Evolutionary conservation across 345 rosid species (phyloP).

Genomic region (Aquilaria sinensis): DNA sequence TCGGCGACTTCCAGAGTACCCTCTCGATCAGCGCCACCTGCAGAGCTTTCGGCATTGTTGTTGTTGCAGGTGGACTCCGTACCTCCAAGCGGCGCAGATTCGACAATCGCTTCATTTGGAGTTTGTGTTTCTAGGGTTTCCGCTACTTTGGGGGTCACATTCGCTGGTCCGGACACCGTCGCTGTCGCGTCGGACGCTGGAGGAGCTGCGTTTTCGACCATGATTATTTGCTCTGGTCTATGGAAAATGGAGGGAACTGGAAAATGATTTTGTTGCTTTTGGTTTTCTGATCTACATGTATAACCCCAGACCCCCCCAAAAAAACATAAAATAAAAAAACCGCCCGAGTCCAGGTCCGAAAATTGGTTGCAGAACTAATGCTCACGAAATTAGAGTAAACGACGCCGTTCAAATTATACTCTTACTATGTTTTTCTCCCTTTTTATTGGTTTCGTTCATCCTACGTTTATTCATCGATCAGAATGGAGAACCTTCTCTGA

Average conservation of each 20-base stretch:
- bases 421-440: no score
- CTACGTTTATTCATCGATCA: no score
- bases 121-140: conserved; percentile 29
- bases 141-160: not conserved
- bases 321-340: conserved; percentile 1
- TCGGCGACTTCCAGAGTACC: conserved; percentile 57
- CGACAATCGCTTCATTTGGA: conserved; percentile 43
- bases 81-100: conserved; percentile 37
- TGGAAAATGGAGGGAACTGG: not conserved
- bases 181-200: conserved; percentile 19
- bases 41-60: conserved; percentile 40
- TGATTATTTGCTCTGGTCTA: conserved; percentile 1
- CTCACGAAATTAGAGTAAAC: no score
- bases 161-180: conserved; percentile 18
- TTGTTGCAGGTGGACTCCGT: conserved; percentile 62
- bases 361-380: no score
- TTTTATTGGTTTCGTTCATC: no score
- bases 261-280: not conserved
- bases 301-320: not conserved
- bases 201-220: conserved; percentile 42
- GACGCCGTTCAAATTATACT: no score
- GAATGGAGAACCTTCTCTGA: no score
- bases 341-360: no score
- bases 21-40: conserved; percentile 31
- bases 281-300: not conserved